These are phyloP conservation scores for Crithidia expoeki DNA, from an alignment of 208 protist genomes.

Conservation along the genomic window DNA sequence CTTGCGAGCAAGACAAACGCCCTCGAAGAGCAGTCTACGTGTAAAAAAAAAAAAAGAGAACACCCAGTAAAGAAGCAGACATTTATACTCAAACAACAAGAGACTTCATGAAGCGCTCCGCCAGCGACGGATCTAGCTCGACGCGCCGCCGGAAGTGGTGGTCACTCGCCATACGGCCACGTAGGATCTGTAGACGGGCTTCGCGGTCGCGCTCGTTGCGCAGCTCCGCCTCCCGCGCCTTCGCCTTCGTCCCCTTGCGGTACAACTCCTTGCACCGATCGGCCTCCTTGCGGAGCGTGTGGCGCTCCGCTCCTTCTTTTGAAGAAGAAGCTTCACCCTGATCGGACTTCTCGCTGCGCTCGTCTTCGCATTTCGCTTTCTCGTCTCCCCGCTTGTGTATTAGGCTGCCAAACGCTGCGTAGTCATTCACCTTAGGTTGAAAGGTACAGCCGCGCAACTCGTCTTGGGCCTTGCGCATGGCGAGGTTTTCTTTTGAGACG, in stretches of 20 bases:
- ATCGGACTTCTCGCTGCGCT: neutral
- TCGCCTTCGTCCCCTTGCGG: slow-evolving; percentile 36
- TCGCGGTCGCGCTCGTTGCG: slow-evolving; percentile 42
- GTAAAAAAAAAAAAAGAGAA: neutral
- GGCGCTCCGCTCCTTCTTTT: neutral
- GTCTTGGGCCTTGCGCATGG: slow-evolving; percentile 23
- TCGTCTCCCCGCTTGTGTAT: neutral
- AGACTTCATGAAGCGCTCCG: slow-evolving; percentile 82
- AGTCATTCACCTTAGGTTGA: slow-evolving; percentile 46
- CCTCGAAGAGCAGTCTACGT: no score
- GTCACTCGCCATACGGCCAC: slow-evolving; percentile 68
- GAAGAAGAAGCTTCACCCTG: neutral
- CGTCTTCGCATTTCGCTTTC: neutral
- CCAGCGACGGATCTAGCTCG: slow-evolving; percentile 78
- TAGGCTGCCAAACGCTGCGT: slow-evolving; percentile 3
- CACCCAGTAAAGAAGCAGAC: neutral
- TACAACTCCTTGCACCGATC: slow-evolving; percentile 62
- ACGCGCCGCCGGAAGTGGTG: slow-evolving; percentile 89
- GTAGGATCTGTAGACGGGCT: slow-evolving; percentile 55
- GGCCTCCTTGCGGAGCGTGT: slow-evolving; percentile 6
- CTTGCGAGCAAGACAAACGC: no score
- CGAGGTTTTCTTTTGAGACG: slow-evolving; percentile 43
- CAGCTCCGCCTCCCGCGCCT: slow-evolving; percentile 30
- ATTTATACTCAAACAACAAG: slow-evolving; percentile 47
- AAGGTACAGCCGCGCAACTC: slow-evolving; percentile 63